Evolutionary conservation across 192 early-diverging fungal genomes (phyloP).

Genomic region (Podila minutissima): DNA sequence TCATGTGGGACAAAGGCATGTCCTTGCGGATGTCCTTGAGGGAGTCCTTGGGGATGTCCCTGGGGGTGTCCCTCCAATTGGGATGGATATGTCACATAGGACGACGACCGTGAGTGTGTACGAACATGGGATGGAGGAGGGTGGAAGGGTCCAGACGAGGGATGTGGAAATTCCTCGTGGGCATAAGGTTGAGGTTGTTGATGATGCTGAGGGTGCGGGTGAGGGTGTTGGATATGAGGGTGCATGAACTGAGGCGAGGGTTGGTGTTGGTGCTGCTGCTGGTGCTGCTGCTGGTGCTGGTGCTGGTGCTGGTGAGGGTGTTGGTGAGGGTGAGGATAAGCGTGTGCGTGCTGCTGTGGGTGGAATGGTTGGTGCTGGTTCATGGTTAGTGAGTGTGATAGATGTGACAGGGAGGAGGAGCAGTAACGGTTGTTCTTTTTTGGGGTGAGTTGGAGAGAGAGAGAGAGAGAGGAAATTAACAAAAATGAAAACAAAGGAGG

Average conservation of each 20-base stretch:
- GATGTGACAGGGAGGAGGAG: background rate
- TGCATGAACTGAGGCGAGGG: constrained; percentile 18
- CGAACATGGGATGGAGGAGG: constrained; percentile 15
- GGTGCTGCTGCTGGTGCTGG: constrained; percentile 13
- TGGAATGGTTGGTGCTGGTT: constrained; percentile 18
- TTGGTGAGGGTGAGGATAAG: background rate
- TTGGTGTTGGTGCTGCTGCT: constrained; percentile 1
- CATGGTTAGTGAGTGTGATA: background rate
- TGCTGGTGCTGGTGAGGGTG: constrained; percentile 10
- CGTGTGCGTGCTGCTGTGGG: constrained; percentile 1
- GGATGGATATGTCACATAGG: constrained; percentile 12
- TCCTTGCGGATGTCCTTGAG: background rate
- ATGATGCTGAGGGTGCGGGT: constrained; percentile 5
- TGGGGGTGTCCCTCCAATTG: constrained; percentile 4
- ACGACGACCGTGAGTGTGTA: constrained; percentile 33
- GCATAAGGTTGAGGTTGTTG: background rate
- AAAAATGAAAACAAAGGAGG: background rate
- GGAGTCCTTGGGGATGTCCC: background rate
- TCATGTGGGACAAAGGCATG: constrained; percentile 2
- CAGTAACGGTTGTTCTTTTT: background rate
- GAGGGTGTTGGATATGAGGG: constrained; percentile 13
- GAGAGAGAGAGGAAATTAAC: background rate
- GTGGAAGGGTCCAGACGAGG: background rate
- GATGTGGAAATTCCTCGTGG: background rate
- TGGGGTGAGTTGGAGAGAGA: too few species aligned